phyloP scores from a whole-genome alignment of 768 basidiomycete species.

The Gymnopilus dilepis region DNA sequence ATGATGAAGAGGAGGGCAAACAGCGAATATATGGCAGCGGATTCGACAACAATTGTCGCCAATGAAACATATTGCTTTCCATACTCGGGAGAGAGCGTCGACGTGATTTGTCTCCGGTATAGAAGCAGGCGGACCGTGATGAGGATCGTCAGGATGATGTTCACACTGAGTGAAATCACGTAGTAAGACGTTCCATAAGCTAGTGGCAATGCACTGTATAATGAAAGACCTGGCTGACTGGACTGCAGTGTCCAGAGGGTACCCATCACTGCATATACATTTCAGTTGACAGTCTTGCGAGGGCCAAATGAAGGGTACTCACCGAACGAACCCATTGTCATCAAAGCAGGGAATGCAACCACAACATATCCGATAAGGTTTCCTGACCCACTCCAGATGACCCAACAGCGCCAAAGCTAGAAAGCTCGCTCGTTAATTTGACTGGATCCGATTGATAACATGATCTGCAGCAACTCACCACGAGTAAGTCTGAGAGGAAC shows the following conservation, averaged over 20 bases:
- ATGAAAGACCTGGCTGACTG: conserved; percentile 43
- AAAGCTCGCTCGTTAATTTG: no score
- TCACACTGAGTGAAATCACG: conserved; percentile 43
- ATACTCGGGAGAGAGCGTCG: conserved; percentile 38
- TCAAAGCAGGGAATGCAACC: conserved; percentile 39
- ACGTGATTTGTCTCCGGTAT: conserved; percentile 35
- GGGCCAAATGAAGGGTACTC: conserved; percentile 16
- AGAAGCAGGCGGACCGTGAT: conserved; percentile 40
- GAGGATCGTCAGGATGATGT: conserved; percentile 47
- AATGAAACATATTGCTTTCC: conserved; percentile 43
- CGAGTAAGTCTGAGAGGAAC: conserved; percentile 46
- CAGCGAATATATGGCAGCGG: conserved; percentile 48
- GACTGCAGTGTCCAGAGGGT: conserved; percentile 50
- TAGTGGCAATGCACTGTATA: conserved; percentile 41
- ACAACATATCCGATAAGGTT: conserved; percentile 35
- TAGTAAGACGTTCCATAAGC: conserved; percentile 45
- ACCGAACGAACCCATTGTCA: conserved; percentile 49
- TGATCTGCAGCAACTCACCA: conserved; percentile 33
- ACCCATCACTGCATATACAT: conserved; percentile 39
- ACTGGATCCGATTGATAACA: neutral
- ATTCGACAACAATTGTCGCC: conserved; percentile 46
- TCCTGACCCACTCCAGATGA: conserved; percentile 48
- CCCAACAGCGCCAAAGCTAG: conserved; percentile 53
- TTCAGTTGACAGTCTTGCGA: neutral
- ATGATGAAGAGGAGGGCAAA: conserved; percentile 46